A percentile compares a stretch with the other conserved stretches of the same genome.
Evolutionary conservation across 495 filamentous ascomycete genomes (phyloP).

Genomic region (Aspergillus mulundensis): DNA sequence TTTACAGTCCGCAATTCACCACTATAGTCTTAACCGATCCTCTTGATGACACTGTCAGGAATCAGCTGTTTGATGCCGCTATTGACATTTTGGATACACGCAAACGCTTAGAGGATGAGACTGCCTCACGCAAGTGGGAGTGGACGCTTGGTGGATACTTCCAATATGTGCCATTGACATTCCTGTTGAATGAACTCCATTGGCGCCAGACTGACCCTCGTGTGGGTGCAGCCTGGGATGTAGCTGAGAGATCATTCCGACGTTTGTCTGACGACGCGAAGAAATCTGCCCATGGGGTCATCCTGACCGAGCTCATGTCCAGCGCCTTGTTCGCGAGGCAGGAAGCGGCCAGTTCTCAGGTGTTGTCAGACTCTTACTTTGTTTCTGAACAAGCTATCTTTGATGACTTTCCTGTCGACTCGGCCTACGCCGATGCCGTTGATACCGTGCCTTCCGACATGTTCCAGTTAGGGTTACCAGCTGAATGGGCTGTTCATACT

Average conservation of each 20-base stretch:
- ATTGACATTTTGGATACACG: conserved; percentile 11
- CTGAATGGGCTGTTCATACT: not conserved
- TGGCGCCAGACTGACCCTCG: not conserved
- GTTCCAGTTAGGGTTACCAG: not conserved
- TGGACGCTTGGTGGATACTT: conserved; percentile 11
- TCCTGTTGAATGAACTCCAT: conserved; percentile 7
- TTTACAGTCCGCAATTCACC: conserved; percentile 1
- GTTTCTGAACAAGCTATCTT: not conserved
- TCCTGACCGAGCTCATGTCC: conserved; percentile 9
- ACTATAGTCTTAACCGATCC: not conserved
- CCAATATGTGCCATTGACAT: conserved; percentile 9
- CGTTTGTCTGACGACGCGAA: conserved; percentile 11
- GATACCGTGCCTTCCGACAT: not conserved
- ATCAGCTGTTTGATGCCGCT: conserved; percentile 8
- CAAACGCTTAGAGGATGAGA: conserved; percentile 6
- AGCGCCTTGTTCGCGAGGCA: not conserved
- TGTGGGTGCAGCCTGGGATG: conserved; percentile 3
- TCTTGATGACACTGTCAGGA: not conserved
- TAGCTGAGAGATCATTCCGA: conserved; percentile 7
- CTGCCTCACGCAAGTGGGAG: conserved; percentile 1
- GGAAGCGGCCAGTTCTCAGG: not conserved
- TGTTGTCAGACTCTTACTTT: not conserved
- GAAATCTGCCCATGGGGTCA: not conserved
- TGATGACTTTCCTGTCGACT: not conserved
- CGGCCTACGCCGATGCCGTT: not conserved